phyloP scores from a whole-genome alignment of 2,329 filamentous ascomycete genomes.

The Epichloe hybrida region DNA sequence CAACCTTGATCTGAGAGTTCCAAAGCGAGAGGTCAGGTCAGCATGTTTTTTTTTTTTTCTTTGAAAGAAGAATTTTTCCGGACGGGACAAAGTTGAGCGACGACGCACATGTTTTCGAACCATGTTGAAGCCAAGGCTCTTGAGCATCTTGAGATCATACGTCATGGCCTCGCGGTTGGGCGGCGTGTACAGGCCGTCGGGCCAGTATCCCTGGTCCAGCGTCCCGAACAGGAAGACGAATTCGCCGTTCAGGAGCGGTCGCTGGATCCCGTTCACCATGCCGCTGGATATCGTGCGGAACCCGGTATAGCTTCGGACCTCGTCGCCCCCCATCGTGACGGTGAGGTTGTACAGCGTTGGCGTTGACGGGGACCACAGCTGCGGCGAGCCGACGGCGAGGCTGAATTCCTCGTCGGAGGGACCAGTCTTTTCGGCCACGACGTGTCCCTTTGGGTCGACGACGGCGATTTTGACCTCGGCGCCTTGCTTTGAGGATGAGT shows the following conservation, averaged over 20 bases:
- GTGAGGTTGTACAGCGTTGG: constrained; percentile 53
- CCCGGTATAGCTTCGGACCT: constrained; percentile 51
- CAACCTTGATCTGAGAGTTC: constrained; percentile 44
- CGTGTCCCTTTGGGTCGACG: constrained; percentile 21
- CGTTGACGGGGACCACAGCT: constrained; percentile 51
- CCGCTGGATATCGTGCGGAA: constrained; percentile 51
- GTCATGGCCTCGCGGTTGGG: constrained; percentile 55
- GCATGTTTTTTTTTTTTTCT: too few species aligned
- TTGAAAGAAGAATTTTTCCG: too few species aligned
- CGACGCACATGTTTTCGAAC: constrained; percentile 54
- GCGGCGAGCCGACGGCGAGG: constrained; percentile 39
- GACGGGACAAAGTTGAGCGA: background rate
- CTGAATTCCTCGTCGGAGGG: constrained; percentile 36
- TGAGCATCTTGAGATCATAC: constrained; percentile 50
- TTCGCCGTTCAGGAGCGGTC: constrained; percentile 54
- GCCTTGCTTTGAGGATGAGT: constrained; percentile 25
- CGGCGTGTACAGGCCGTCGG: constrained; percentile 52
- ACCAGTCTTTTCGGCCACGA: constrained; percentile 30
- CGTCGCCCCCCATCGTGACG: constrained; percentile 37
- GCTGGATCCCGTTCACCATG: constrained; percentile 40
- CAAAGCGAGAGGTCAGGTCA: too few species aligned
- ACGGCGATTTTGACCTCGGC: constrained; percentile 24
- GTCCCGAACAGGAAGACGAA: constrained; percentile 56
- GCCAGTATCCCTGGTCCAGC: constrained; percentile 60
- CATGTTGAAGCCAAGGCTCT: constrained; percentile 56